Conservation (phyloP, 1,284 basidiomycete species). For the Hymenochaete sp. region DNA sequence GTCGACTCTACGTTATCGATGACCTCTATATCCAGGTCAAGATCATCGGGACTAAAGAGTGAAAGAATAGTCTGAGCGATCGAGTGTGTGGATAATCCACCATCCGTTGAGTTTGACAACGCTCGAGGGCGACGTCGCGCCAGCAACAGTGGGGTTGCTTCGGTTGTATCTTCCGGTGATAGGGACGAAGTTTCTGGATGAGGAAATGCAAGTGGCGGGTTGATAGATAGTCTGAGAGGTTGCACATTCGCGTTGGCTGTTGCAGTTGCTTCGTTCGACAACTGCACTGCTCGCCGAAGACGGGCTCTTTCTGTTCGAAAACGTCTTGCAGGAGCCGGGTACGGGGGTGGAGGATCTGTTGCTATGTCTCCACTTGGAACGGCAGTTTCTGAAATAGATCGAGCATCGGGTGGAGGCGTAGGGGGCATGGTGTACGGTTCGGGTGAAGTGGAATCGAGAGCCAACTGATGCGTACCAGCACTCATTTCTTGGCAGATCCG, state of each 20-base stretch:
- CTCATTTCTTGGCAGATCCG: no score
- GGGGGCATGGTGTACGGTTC: conserved; percentile 11
- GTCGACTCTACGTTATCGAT: neutral
- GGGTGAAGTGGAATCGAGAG: no score
- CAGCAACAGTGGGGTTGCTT: conserved; percentile 36
- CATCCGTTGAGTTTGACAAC: conserved; percentile 40
- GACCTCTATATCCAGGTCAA: conserved; percentile 24
- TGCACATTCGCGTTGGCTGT: conserved; percentile 24
- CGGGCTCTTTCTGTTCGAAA: conserved; percentile 27
- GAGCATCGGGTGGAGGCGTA: conserved; percentile 2
- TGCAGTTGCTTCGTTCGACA: conserved; percentile 18
- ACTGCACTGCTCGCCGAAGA: conserved; percentile 26
- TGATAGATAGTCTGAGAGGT: conserved; percentile 25
- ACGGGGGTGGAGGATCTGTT: conserved; percentile 59
- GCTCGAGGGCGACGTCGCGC: conserved; percentile 37
- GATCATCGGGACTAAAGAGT: conserved; percentile 42
- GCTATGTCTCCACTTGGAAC: conserved; percentile 7
- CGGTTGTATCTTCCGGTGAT: conserved; percentile 25
- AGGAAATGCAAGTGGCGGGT: conserved; percentile 18
- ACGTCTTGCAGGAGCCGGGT: conserved; percentile 48
- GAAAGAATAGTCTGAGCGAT: conserved; percentile 59
- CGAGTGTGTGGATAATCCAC: conserved; percentile 46
- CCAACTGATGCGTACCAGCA: no score
- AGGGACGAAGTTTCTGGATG: conserved; percentile 13
- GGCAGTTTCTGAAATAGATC: neutral